A percentile compares a stretch with the other conserved stretches of the same genome.
These are phyloP conservation scores for Dittrichia graveolens DNA, from an alignment of 129 eudicot genomes.

Conservation along the genomic window DNA sequence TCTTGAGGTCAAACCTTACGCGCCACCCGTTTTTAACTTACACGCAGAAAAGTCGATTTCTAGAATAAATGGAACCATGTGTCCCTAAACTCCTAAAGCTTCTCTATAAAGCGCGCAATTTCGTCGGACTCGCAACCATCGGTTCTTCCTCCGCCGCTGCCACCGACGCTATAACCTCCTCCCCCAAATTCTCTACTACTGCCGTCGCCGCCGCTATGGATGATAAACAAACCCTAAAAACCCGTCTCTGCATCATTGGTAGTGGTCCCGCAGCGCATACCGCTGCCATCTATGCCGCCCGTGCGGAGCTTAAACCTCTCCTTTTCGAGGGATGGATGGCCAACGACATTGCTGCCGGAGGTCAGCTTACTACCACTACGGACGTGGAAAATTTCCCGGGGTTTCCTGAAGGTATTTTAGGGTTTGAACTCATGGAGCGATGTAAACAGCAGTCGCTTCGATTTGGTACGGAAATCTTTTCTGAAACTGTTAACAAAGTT, in stretches of 20 bases:
- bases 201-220: slow-evolving; percentile 51
- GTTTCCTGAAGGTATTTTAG: slow-evolving; percentile 76
- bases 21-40: slow-evolving; percentile 20
- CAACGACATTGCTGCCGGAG: slow-evolving; percentile 95
- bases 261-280: slow-evolving; percentile 99
- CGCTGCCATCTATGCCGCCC: slow-evolving; percentile 95
- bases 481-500: slow-evolving; percentile 75
- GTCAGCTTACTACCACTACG: slow-evolving; percentile 92
- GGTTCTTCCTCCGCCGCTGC: slow-evolving; percentile 47
- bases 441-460: slow-evolving; percentile 64
- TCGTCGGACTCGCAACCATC: slow-evolving; percentile 41
- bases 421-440: slow-evolving; percentile 71
- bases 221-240: slow-evolving; percentile 46
- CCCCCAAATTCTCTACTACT: slow-evolving; percentile 41
- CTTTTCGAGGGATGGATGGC: slow-evolving; percentile 99
- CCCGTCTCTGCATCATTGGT: slow-evolving; percentile 89
- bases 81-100: slow-evolving; percentile 40
- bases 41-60: not conserved
- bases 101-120: slow-evolving; percentile 44
- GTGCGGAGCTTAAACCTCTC: slow-evolving; percentile 84
- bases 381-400: slow-evolving; percentile 99
- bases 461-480: slow-evolving; percentile 71
- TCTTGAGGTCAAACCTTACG: slow-evolving; percentile 30
- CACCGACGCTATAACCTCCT: slow-evolving; percentile 24
- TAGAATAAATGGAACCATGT: slow-evolving; percentile 30